Percentiles rank a stretch among this genome's conserved stretches.
phyloP scores from a whole-genome alignment of 106 monocot species.

The Dioscorea dumetorum region DNA sequence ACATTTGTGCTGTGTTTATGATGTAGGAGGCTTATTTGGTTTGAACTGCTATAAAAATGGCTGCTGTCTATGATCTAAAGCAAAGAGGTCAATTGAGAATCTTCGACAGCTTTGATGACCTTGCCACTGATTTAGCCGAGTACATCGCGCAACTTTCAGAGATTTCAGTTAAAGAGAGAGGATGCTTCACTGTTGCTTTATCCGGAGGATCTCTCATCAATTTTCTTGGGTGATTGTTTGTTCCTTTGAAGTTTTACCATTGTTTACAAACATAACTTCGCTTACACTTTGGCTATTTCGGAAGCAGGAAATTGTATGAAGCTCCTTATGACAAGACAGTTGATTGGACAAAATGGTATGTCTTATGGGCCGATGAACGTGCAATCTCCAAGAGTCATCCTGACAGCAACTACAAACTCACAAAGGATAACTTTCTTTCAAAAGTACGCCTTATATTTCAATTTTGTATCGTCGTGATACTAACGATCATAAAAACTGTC shows the following conservation, averaged over 20 bases:
- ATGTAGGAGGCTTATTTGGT: no score
- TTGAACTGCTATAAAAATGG: background rate
- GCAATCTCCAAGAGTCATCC: slow-evolving; percentile 28
- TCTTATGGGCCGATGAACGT: slow-evolving; percentile 35
- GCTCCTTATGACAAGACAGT: slow-evolving; percentile 29
- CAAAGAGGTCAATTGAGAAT: slow-evolving; percentile 19
- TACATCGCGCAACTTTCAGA: slow-evolving; percentile 4
- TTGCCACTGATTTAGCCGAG: slow-evolving; percentile 11
- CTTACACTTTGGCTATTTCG: background rate
- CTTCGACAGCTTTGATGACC: slow-evolving; percentile 25
- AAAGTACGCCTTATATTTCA: slow-evolving; percentile 14
- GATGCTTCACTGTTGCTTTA: slow-evolving; percentile 3
- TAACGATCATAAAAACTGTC: background rate
- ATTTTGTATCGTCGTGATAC: background rate
- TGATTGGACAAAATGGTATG: slow-evolving; percentile 41
- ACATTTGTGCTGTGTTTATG: no score
- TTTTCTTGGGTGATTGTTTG: background rate
- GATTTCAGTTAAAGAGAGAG: slow-evolving; percentile 1
- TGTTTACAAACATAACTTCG: background rate
- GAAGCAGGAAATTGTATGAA: slow-evolving; percentile 28
- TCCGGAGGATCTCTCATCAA: slow-evolving; percentile 10
- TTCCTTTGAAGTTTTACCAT: background rate
- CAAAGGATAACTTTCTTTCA: slow-evolving; percentile 25
- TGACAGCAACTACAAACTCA: slow-evolving; percentile 37
- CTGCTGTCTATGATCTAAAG: slow-evolving; percentile 2